Percentiles rank a stretch among this genome's conserved stretches.
Conservation (phyloP, 768 basidiomycete genomes). For the Xerocomellus amylosporus region DNA sequence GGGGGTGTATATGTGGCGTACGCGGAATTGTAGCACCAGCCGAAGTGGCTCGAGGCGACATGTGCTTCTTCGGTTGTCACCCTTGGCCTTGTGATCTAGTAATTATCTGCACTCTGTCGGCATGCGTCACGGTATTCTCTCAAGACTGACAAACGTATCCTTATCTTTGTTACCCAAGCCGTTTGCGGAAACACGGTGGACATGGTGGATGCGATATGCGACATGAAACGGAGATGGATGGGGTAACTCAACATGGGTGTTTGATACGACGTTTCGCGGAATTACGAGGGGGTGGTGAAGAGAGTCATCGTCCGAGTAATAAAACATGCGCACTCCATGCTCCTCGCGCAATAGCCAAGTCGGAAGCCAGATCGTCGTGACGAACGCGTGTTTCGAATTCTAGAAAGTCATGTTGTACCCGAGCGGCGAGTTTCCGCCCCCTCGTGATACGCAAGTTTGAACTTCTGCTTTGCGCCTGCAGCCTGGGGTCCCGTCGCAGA, state of each 20-base stretch:
- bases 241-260: neutral
- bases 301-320: conserved; percentile 7
- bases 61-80: neutral
- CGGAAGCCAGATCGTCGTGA: neutral
- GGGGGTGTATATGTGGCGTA: neutral
- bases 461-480: neutral
- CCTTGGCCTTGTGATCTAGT: neutral
- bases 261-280: neutral
- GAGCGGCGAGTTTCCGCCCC: conserved; percentile 2
- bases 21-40: neutral
- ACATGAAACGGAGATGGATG: conserved; percentile 9
- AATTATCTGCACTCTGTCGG: neutral
- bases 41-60: neutral
- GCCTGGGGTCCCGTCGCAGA: too few species aligned
- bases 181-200: neutral
- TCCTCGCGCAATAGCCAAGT: neutral
- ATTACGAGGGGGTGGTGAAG: neutral
- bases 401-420: neutral
- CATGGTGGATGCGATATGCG: conserved; percentile 1
- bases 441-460: neutral
- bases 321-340: conserved; percentile 11
- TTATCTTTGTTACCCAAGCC: neutral
- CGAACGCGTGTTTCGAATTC: conserved; percentile 12
- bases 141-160: neutral
- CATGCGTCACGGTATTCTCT: neutral